Conservation (phyloP, 2,329 filamentous ascomycete species). For the Aspergillus sp. region DNA sequence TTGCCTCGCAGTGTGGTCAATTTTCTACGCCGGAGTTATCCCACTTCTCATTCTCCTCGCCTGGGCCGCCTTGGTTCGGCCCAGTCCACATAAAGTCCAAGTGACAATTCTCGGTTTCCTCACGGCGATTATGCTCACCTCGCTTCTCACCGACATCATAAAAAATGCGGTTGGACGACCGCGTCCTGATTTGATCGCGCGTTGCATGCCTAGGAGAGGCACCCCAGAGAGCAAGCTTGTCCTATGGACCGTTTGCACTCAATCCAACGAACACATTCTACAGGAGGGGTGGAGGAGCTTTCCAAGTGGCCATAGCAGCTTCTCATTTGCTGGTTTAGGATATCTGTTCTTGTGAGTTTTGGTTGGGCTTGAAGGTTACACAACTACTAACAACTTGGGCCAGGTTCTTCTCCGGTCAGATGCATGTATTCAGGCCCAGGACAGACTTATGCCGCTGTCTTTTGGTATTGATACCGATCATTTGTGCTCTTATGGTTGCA, state of each 20-base stretch:
- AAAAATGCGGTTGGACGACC: slow-evolving; percentile 86
- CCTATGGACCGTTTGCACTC: slow-evolving; percentile 45
- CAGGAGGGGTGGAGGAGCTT: slow-evolving; percentile 68
- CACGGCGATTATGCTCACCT: slow-evolving; percentile 73
- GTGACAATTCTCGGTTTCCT: slow-evolving; percentile 79
- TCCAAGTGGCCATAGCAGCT: slow-evolving; percentile 63
- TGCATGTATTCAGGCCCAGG: slow-evolving; percentile 58
- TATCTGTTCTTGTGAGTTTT: slow-evolving; percentile 52
- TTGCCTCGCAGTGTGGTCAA: slow-evolving; percentile 57
- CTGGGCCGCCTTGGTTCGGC: slow-evolving; percentile 63
- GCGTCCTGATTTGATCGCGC: slow-evolving; percentile 81
- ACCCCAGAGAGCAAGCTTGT: slow-evolving; percentile 58
- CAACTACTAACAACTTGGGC: background rate
- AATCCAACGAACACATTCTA: slow-evolving; percentile 55
- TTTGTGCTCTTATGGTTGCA: slow-evolving; percentile 60
- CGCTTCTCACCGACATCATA: slow-evolving; percentile 83
- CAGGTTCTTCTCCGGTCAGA: slow-evolving; percentile 53
- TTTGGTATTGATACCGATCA: slow-evolving; percentile 54
- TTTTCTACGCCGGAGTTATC: slow-evolving; percentile 73
- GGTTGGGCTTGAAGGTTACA: no score
- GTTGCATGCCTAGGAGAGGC: slow-evolving; percentile 70
- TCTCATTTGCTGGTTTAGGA: slow-evolving; percentile 61
- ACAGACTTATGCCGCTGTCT: slow-evolving; percentile 58
- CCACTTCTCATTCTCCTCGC: slow-evolving; percentile 67
- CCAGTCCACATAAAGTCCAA: slow-evolving; percentile 76